phyloP scores from a whole-genome alignment of 2,329 filamentous ascomycete genomes.

The Neocatenulostroma microsporum region DNA sequence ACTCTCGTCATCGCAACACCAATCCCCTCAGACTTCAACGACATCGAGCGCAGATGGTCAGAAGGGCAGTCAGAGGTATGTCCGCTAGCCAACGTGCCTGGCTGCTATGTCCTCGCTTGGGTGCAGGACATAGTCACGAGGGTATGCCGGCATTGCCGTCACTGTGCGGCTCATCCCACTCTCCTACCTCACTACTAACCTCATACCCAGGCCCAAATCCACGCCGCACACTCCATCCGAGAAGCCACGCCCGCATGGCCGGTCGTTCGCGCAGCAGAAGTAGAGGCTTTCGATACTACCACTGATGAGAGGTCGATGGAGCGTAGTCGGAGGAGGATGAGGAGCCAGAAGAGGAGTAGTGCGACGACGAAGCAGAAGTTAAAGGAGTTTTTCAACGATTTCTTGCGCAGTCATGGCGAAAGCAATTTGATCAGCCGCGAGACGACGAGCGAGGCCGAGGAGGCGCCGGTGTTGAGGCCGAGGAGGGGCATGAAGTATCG shows the following conservation, averaged over 20 bases:
- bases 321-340: background rate
- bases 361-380: conserved; percentile 4
- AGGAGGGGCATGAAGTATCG: conserved; percentile 18
- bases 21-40: conserved; percentile 16
- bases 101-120: conserved; percentile 2
- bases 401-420: conserved; percentile 11
- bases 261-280: background rate
- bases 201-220: conserved; percentile 11
- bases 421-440: conserved; percentile 5
- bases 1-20: conserved; percentile 8
- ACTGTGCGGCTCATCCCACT: too few species aligned
- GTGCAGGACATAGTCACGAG: background rate
- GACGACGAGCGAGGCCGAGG: conserved; percentile 9
- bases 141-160: too few species aligned
- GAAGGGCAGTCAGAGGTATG: conserved; percentile 23
- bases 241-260: conserved; percentile 17
- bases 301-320: conserved; percentile 12
- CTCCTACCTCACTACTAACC: conserved; percentile 4
- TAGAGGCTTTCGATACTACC: conserved; percentile 6
- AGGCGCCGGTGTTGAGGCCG: conserved; percentile 18
- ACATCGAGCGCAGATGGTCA: conserved; percentile 23
- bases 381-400: conserved; percentile 11
- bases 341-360: background rate
- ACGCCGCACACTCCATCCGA: conserved; percentile 13
- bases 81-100: conserved; percentile 1